Percentiles rank a stretch among this genome's conserved stretches.
Evolutionary conservation across 2,329 filamentous ascomycete genomes (phyloP).

Genomic region (Diplodia scrobiculata): DNA sequence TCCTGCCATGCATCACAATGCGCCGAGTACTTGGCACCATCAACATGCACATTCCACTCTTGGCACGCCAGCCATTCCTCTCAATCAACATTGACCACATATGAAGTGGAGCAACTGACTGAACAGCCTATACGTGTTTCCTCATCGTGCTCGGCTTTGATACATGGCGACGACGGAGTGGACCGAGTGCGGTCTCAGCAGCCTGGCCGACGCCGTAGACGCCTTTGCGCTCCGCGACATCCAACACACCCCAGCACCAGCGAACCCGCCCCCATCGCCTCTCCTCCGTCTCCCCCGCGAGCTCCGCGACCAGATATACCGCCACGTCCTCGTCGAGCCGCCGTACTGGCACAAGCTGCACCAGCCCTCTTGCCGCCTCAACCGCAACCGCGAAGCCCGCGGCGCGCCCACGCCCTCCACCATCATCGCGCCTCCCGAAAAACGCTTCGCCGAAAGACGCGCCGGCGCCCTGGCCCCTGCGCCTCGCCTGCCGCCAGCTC

Average conservation of each 20-base stretch:
- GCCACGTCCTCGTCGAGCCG: neutral
- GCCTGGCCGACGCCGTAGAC: neutral
- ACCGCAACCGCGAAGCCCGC: no score
- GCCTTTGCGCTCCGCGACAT: neutral
- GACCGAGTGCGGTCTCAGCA: neutral
- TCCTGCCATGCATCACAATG: neutral
- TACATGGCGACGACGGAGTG: neutral
- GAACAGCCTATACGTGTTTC: no score
- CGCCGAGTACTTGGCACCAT: no score
- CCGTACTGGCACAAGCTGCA: neutral
- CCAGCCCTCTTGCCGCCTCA: neutral
- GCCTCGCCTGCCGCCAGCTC: no score
- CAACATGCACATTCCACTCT: no score
- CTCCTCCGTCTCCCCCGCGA: conserved; percentile 10
- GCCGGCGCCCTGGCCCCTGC: no score
- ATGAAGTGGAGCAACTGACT: no score
- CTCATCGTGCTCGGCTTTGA: no score
- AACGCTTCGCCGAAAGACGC: no score
- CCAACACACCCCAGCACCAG: neutral
- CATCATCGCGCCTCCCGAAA: neutral
- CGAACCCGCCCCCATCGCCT: neutral
- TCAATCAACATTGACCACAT: no score
- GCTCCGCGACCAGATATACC: neutral
- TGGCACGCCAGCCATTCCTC: no score
- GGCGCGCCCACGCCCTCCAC: neutral